These are phyloP conservation scores for Mortierella sp. DNA, from an alignment of 371 early-diverging fungal genomes.

Conservation along the genomic window DNA sequence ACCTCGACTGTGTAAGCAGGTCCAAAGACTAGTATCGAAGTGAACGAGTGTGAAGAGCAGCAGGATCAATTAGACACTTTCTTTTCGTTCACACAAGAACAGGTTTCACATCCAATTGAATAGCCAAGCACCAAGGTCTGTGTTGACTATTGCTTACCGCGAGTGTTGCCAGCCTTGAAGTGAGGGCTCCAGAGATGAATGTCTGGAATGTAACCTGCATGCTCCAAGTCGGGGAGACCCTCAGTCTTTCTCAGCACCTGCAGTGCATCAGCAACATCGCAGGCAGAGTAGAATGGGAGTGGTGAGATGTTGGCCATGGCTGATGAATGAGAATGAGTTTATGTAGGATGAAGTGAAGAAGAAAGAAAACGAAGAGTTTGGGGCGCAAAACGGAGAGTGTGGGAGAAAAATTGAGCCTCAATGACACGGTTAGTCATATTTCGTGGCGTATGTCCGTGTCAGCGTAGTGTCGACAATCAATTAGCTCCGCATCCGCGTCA, in stretches of 20 bases:
- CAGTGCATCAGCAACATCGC: constrained; percentile 83
- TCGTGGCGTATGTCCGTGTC: too few species aligned
- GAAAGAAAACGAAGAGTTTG: not conserved
- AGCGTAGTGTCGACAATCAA: too few species aligned
- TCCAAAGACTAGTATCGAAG: constrained; percentile 66
- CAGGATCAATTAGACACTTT: not conserved
- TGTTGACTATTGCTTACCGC: constrained; percentile 19
- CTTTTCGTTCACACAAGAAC: too few species aligned
- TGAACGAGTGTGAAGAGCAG: not conserved
- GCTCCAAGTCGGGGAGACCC: not conserved
- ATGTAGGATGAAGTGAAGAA: not conserved
- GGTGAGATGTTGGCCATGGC: constrained; percentile 3
- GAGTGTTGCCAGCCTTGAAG: constrained; percentile 66
- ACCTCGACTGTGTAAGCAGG: constrained; percentile 85
- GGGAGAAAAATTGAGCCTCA: too few species aligned
- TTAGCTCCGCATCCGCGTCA: too few species aligned
- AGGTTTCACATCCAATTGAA: not conserved
- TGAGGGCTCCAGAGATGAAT: constrained; percentile 76
- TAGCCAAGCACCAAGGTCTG: not conserved
- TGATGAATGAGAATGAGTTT: not conserved
- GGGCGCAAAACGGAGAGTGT: too few species aligned
- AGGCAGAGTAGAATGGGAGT: constrained; percentile 47
- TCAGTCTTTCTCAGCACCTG: constrained; percentile 59
- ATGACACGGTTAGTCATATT: too few species aligned
- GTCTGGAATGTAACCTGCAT: constrained; percentile 77